These are phyloP conservation scores for Apium graveolens DNA, from an alignment of 129 eudicot species.

Conservation along the genomic window DNA sequence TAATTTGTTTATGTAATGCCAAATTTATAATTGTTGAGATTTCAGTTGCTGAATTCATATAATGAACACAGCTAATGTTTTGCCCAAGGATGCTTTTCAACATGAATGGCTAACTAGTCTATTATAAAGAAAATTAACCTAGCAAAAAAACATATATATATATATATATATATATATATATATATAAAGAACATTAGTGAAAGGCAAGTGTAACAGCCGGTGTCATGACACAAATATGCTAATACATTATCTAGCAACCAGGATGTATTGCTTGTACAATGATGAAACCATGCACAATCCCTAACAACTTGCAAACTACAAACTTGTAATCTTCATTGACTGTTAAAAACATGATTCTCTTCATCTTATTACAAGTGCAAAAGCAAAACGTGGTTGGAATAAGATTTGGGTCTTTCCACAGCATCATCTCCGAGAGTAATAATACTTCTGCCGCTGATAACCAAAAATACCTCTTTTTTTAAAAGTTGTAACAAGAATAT, in stretches of 20 bases:
- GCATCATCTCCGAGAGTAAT: constrained; percentile 57
- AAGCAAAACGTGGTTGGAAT: constrained; percentile 42
- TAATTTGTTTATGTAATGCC: too few species aligned
- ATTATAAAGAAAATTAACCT: too few species aligned
- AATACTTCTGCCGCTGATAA: too few species aligned
- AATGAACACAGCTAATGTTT: too few species aligned
- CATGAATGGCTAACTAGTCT: neutral
- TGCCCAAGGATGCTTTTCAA: neutral
- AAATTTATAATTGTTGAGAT: neutral
- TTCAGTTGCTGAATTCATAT: neutral
- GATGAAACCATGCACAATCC: neutral
- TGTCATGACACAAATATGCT: neutral
- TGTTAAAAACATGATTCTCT: neutral
- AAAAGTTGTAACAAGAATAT: too few species aligned
- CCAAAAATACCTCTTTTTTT: too few species aligned
- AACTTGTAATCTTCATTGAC: neutral
- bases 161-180: too few species aligned
- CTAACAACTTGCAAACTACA: neutral
- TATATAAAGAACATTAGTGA: neutral
- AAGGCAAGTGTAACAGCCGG: neutral
- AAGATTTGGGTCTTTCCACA: constrained; percentile 63
- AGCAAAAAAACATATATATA: too few species aligned
- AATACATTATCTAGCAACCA: neutral
- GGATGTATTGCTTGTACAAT: neutral
- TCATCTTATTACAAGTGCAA: constrained; percentile 53